Conservation (phyloP, 106 monocot species). For the Dioscorea alata region DNA sequence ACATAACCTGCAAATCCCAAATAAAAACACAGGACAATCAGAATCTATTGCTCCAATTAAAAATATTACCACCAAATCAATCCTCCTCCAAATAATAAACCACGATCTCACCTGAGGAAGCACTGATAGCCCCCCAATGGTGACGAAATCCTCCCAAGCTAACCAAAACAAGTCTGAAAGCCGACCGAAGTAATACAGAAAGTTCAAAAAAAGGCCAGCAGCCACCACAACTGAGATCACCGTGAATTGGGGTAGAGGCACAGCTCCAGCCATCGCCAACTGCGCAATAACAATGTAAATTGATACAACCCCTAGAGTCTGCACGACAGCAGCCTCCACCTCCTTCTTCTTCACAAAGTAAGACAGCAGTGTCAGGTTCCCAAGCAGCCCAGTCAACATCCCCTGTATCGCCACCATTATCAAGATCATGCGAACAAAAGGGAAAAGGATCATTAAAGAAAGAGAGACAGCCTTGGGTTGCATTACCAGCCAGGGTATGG, state of each 20-base stretch:
- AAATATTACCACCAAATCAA: too few species aligned
- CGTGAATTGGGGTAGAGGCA: conserved; percentile 19
- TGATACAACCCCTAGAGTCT: conserved; percentile 34
- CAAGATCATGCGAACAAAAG: not conserved
- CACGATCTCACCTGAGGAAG: conserved; percentile 24
- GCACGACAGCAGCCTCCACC: conserved; percentile 27
- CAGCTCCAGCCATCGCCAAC: conserved; percentile 30
- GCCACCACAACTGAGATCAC: conserved; percentile 18
- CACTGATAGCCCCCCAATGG: conserved; percentile 30
- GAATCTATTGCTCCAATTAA: too few species aligned
- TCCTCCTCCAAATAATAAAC: too few species aligned
- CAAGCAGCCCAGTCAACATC: conserved; percentile 29
- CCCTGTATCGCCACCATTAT: conserved; percentile 9
- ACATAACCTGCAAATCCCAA: conserved; percentile 30
- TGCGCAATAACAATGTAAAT: conserved; percentile 24
- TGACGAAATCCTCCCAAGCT: conserved; percentile 36
- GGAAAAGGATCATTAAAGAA: not conserved
- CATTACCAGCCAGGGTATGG: conserved; percentile 25
- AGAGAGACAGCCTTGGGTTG: not conserved
- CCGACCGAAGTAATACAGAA: conserved; percentile 24
- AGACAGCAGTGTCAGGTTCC: conserved; percentile 28
- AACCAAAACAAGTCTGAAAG: conserved; percentile 15
- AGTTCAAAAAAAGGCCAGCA: conserved; percentile 24
- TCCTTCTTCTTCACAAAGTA: conserved; percentile 42
- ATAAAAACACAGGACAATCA: too few species aligned